A percentile compares a stretch with the other conserved stretches of the same genome.
phyloP scores from a whole-genome alignment of 2,329 filamentous ascomycete genomes.

The Aureobasidium leucospermi region DNA sequence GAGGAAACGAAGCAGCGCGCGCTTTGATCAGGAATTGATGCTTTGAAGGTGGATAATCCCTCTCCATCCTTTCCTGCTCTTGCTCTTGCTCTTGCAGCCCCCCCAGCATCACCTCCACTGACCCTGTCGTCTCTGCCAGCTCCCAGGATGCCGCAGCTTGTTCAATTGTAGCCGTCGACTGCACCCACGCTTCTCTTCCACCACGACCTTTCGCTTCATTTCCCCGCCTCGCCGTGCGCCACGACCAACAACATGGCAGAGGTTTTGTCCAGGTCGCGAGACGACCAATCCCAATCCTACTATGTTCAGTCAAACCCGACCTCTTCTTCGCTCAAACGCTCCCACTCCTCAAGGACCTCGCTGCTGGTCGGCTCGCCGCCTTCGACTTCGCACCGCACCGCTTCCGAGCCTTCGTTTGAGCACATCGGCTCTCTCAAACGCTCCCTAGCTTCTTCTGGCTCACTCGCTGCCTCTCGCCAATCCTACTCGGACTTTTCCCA shows the following conservation, averaged over 20 bases:
- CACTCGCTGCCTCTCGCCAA: slow-evolving; percentile 20
- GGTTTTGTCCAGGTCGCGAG: slow-evolving; percentile 35
- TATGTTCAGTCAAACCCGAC: slow-evolving; percentile 23
- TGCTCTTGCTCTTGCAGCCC: background rate
- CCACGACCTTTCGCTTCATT: background rate
- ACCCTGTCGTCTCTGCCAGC: background rate
- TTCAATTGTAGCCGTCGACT: slow-evolving; percentile 4
- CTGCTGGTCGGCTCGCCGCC: slow-evolving; percentile 32
- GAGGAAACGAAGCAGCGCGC: background rate
- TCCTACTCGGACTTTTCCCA: slow-evolving; percentile 25
- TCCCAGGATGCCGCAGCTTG: slow-evolving; percentile 8
- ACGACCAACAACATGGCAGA: slow-evolving; percentile 32
- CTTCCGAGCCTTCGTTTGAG: slow-evolving; percentile 22
- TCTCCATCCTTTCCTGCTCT: slow-evolving; percentile 3
- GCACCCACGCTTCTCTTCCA: background rate
- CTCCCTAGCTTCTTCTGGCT: slow-evolving; percentile 26
- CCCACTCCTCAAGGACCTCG: slow-evolving; percentile 37
- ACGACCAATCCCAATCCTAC: slow-evolving; percentile 35
- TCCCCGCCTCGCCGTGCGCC: slow-evolving; percentile 5
- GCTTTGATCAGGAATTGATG: slow-evolving; percentile 9
- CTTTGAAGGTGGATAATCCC: background rate
- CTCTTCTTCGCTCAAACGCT: slow-evolving; percentile 32
- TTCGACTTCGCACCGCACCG: slow-evolving; percentile 15
- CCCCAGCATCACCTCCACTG: background rate
- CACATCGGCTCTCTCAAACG: slow-evolving; percentile 27